Evolutionary conservation across 805 yeast species (phyloP), one percentile per base, ranked within the genome.

Genomic region (Starmerella apis): DNA sequence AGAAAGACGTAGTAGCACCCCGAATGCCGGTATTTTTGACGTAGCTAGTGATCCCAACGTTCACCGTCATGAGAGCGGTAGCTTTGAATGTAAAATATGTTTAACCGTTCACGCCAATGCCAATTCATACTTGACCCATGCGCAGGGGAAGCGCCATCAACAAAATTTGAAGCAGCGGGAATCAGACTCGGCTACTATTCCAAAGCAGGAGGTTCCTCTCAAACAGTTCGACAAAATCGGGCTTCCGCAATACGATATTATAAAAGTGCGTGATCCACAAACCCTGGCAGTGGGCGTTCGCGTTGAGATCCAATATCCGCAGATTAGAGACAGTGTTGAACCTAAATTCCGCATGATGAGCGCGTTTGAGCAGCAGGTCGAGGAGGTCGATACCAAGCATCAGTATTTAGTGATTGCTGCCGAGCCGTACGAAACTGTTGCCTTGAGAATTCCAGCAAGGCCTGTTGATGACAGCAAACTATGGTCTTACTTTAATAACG

Each of bases 341-440:
- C 94, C 95, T 10, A 69, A 77, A 44, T 82, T 78, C 64, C 70
- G 95, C 48, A 66, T 90, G 39, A 82, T 88, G 84, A 78, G 86
- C 35, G 77, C 81, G 27, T 80, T 76, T 59, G 97, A 92, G 59
- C 79, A 80, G 47, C 63, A 68, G 7, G 67, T 71, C 4, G 77
- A 77, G 46, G 68, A 73, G 28, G 69, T 71, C 23, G 68, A 70
- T 46, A 65, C 69, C 35, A 68, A 70, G 9, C 78, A 63, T 65
- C 94, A 83, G 65, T 88, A 80, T 62, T 59, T 92, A 55, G 79
- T 88, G 10, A 67, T 88, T 0, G 80, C 87, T n/a, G 92, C 82
- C 2, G 95, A 86, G 63, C 96, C 96, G 1, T 92, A 86, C 64
- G 90, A 86, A 53, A 86, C 81, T 51, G 71, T 86, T 9, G 83